phyloP scores from a whole-genome alignment of 2,329 filamentous ascomycete species.

The Anisogramma anomala region DNA sequence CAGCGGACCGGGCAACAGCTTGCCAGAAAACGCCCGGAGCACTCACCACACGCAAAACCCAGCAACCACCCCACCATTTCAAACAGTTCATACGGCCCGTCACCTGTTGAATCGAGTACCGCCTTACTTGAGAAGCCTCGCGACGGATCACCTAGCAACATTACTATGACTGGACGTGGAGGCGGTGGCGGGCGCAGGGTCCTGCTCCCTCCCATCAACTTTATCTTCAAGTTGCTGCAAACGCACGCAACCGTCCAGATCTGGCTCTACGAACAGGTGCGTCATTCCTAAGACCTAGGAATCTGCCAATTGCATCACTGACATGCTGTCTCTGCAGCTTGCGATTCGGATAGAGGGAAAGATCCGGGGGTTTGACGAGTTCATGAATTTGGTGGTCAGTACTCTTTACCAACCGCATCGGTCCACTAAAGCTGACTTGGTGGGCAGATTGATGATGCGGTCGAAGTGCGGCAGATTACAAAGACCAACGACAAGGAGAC shows the following conservation, averaged over 20 bases:
- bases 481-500: constrained; percentile 68
- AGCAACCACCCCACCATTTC: no score
- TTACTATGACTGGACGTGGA: constrained; percentile 46
- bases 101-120: no score
- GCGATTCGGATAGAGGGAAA: constrained; percentile 91
- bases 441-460: constrained; percentile 64
- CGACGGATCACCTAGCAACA: not conserved
- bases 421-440: not conserved
- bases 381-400: constrained; percentile 72
- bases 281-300: not conserved
- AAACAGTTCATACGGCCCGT: no score
- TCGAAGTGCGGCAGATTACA: constrained; percentile 77
- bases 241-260: constrained; percentile 27
- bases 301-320: not conserved
- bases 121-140: constrained; percentile 1
- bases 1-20: no score
- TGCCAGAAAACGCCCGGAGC: no score
- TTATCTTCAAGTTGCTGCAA: constrained; percentile 87
- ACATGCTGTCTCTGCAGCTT: constrained; percentile 31
- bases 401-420: not conserved
- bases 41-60: no score
- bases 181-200: constrained; percentile 49
- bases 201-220: constrained; percentile 57
- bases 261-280: constrained; percentile 83
- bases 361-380: constrained; percentile 95